phyloP scores from a whole-genome alignment of 1,284 basidiomycete genomes.

The Vanrija humicola region DNA sequence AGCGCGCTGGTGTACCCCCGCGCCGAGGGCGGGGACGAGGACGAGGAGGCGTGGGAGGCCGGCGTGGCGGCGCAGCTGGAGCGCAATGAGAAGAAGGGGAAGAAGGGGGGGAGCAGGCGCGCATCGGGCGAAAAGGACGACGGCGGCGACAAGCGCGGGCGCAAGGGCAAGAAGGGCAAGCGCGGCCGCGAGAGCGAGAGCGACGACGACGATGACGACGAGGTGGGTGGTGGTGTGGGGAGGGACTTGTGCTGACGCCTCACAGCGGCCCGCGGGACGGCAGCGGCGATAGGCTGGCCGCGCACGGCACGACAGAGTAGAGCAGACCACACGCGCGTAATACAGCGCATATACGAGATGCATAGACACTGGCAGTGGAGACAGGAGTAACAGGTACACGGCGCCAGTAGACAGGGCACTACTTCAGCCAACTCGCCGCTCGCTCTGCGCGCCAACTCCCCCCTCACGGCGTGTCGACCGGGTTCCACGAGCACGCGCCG shows the following conservation, averaged over 20 bases:
- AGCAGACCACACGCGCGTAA: not conserved
- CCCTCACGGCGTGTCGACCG: slow-evolving; percentile 52
- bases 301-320: not conserved
- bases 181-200: slow-evolving; percentile 6
- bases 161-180: not conserved
- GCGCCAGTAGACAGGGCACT: not conserved
- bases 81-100: not conserved
- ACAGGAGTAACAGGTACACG: too few relatives aligned
- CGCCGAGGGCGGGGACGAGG: slow-evolving; percentile 4
- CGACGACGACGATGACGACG: slow-evolving; percentile 5
- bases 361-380: not conserved
- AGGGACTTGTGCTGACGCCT: not conserved
- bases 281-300: not conserved
- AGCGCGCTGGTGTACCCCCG: slow-evolving; percentile 6
- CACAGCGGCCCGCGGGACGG: slow-evolving; percentile 2
- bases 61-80: slow-evolving; percentile 10
- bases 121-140: too few relatives aligned
- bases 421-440: too few relatives aligned
- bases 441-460: not conserved
- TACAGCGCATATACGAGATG: not conserved
- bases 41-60: slow-evolving; percentile 10
- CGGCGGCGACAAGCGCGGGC: not conserved
- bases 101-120: not conserved
- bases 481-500: slow-evolving; percentile 67
- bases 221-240: not conserved